phyloP scores from a whole-genome alignment of 2,329 filamentous ascomycete genomes.

The Colletotrichum higginsianum region DNA sequence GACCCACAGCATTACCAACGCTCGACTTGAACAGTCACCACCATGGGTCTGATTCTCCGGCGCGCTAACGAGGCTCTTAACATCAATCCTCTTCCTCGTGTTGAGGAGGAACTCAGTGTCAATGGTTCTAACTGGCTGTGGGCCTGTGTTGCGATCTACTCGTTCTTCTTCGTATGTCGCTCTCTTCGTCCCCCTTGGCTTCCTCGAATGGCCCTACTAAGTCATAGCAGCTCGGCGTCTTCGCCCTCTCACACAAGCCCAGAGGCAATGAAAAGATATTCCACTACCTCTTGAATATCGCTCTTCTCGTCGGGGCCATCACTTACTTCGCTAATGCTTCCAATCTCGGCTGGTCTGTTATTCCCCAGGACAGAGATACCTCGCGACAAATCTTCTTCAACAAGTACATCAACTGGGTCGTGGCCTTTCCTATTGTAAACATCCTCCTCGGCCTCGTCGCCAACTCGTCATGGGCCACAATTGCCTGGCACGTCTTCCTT shows the following conservation, averaged over 20 bases:
- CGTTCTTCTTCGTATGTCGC: conserved; percentile 60
- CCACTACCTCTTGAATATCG: conserved; percentile 68
- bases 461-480: conserved; percentile 70
- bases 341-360: conserved; percentile 62
- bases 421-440: conserved; percentile 62
- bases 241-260: conserved; percentile 58
- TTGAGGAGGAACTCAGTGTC: conserved; percentile 55
- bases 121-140: conserved; percentile 70
- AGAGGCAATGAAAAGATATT: conserved; percentile 67
- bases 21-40: conserved; percentile 16
- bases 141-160: conserved; percentile 66
- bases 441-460: conserved; percentile 65
- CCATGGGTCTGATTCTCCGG: conserved; percentile 52
- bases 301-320: conserved; percentile 64
- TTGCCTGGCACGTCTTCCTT: conserved; percentile 64
- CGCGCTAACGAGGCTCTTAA: conserved; percentile 62
- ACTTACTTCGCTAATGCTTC: conserved; percentile 68
- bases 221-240: conserved; percentile 56
- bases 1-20: neutral
- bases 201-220: conserved; percentile 23
- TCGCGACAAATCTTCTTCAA: conserved; percentile 68
- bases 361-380: conserved; percentile 53
- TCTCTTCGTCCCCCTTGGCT: neutral
- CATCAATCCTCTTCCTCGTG: conserved; percentile 61
- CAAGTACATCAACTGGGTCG: conserved; percentile 70